phyloP scores from a whole-genome alignment of 257 asterid species.

The Solanum chmielewskii region DNA sequence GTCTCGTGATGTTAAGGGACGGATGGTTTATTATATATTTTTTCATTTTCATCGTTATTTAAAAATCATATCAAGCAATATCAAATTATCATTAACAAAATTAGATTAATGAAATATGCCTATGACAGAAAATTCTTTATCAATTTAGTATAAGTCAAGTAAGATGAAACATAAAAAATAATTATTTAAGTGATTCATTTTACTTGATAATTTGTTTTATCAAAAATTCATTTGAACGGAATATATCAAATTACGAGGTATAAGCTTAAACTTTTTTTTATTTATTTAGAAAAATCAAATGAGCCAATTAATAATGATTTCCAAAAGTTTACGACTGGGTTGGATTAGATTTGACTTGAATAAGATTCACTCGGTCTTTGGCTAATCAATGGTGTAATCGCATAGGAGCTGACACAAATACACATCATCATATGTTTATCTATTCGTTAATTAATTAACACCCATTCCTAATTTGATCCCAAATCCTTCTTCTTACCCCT shows the following conservation, averaged over 20 bases:
- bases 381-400: neutral
- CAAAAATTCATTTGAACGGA: too few species aligned
- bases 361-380: neutral
- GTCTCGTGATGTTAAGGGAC: neutral
- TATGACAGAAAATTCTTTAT: too few species aligned
- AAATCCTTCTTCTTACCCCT: neutral
- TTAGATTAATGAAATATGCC: too few species aligned
- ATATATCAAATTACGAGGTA: neutral
- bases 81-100: too few species aligned
- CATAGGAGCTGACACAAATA: conserved; percentile 4
- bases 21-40: neutral
- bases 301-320: neutral
- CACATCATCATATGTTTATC: neutral
- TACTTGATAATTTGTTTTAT: neutral
- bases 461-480: neutral
- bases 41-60: neutral
- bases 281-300: neutral
- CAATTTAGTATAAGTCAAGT: too few species aligned
- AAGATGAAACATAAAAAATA: too few species aligned
- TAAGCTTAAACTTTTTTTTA: neutral
- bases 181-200: neutral
- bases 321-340: neutral
- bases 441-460: neutral
- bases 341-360: neutral
- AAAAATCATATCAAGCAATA: too few species aligned